These are phyloP conservation scores for Phytophthora fragariae DNA, from an alignment of 352 stramenopile genomes.

Conservation along the genomic window DNA sequence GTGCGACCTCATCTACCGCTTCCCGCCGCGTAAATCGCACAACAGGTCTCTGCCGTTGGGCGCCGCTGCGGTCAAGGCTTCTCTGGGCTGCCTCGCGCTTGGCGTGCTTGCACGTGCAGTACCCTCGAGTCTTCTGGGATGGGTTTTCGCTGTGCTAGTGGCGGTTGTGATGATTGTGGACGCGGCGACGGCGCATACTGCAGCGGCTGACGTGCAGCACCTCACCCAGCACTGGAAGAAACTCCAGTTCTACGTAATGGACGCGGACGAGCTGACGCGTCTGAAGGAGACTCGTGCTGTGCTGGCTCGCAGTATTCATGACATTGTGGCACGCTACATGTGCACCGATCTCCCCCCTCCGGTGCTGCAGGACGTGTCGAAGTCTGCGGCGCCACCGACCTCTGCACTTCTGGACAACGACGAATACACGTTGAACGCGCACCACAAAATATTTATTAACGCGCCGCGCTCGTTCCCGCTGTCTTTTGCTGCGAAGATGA, in stretches of 20 bases:
- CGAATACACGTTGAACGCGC: constrained; percentile 73
- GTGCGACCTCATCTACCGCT: constrained; percentile 65
- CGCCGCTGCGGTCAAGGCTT: constrained; percentile 46
- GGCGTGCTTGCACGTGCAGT: constrained; percentile 44
- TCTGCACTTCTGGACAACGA: constrained; percentile 53
- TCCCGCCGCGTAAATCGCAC: constrained; percentile 37
- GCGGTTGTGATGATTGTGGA: constrained; percentile 44
- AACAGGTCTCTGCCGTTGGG: constrained; percentile 37
- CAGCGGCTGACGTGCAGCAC: constrained; percentile 47
- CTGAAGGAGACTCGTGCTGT: constrained; percentile 64
- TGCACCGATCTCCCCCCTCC: constrained; percentile 68
- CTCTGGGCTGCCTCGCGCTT: constrained; percentile 45
- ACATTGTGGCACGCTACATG: constrained; percentile 73
- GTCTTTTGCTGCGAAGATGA: constrained; percentile 52
- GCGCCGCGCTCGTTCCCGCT: constrained; percentile 73
- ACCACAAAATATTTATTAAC: constrained; percentile 90
- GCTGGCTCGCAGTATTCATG: constrained; percentile 69
- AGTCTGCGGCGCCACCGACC: constrained; percentile 40
- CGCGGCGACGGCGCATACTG: constrained; percentile 44
- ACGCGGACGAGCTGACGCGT: constrained; percentile 54
- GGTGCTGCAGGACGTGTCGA: constrained; percentile 66
- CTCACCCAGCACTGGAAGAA: constrained; percentile 73
- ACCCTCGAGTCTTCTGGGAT: constrained; percentile 45
- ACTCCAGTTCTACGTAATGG: constrained; percentile 81
- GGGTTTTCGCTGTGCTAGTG: constrained; percentile 31